Conservation (phyloP, 352 stramenopile species). For the Phytophthora agathidicida region DNA sequence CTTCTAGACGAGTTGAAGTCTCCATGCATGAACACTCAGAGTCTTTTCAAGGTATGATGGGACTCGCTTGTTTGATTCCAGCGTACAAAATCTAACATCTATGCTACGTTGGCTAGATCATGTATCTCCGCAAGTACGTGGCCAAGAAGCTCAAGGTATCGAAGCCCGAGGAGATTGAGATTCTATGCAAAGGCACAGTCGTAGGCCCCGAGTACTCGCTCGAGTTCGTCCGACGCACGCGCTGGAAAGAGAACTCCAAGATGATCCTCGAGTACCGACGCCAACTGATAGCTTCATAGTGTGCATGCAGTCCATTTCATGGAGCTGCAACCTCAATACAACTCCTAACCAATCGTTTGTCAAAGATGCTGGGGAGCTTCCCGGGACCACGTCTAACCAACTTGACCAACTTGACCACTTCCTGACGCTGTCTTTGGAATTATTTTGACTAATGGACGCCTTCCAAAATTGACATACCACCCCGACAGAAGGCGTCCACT, state of each 20-base stretch:
- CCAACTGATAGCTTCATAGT: conserved; percentile 13
- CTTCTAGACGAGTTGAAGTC: conserved; percentile 25
- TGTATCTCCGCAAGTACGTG: conserved; percentile 55
- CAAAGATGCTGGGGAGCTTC: not conserved
- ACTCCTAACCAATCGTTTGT: not conserved
- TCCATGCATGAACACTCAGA: conserved; percentile 36
- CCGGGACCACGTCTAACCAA: too few relatives aligned
- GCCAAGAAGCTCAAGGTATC: conserved; percentile 37
- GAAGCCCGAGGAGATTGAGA: conserved; percentile 45
- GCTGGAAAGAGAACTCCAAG: conserved; percentile 41
- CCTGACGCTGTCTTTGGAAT: too few relatives aligned
- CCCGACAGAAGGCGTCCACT: too few relatives aligned
- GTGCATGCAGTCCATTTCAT: too few relatives aligned
- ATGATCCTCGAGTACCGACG: conserved; percentile 61
- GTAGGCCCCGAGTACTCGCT: conserved; percentile 59
- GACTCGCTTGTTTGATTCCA: too few relatives aligned
- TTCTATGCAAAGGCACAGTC: conserved; percentile 40
- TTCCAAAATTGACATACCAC: too few relatives aligned
- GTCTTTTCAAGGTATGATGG: conserved; percentile 34
- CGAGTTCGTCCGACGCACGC: conserved; percentile 54
- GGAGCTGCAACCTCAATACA: too few relatives aligned
- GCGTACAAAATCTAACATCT: not conserved
- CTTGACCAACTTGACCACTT: too few relatives aligned
- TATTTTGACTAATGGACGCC: too few relatives aligned
- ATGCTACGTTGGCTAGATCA: conserved; percentile 31